Evolutionary conservation across 2,329 filamentous ascomycete genomes (phyloP).

Genomic region (Clarireedia monteithiana): DNA sequence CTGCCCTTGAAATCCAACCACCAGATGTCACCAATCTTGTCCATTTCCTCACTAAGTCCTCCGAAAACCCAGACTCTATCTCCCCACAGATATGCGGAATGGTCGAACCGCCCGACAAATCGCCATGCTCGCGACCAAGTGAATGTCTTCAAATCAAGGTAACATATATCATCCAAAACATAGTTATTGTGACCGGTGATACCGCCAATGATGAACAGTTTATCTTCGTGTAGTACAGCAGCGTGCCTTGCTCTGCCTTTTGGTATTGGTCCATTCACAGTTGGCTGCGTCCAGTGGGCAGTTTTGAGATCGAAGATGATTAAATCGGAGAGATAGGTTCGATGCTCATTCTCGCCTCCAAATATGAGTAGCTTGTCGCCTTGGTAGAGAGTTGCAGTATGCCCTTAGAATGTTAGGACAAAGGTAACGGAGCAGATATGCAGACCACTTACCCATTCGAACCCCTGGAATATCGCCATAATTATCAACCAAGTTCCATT

Average conservation of each 20-base stretch:
- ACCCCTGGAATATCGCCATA: slow-evolving; percentile 97
- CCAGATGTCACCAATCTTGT: slow-evolving; percentile 92
- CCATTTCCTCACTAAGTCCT: slow-evolving; percentile 91
- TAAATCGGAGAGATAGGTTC: slow-evolving; percentile 89
- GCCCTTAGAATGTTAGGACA: slow-evolving; percentile 46
- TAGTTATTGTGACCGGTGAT: slow-evolving; percentile 88
- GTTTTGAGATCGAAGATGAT: slow-evolving; percentile 94
- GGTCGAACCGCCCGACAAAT: slow-evolving; percentile 91
- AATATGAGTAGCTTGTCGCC: slow-evolving; percentile 95
- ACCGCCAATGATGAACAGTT: slow-evolving; percentile 92
- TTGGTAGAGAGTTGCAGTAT: slow-evolving; percentile 90
- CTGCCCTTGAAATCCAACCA: slow-evolving; percentile 93
- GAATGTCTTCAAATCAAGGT: slow-evolving; percentile 92
- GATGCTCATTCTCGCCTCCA: slow-evolving; percentile 95
- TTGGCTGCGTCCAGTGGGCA: slow-evolving; percentile 90
- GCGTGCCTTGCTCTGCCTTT: slow-evolving; percentile 89
- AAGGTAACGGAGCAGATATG: background rate
- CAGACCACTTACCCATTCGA: slow-evolving; percentile 67
- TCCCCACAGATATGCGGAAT: slow-evolving; percentile 86
- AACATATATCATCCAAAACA: slow-evolving; percentile 93
- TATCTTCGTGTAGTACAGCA: slow-evolving; percentile 87
- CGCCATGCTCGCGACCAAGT: slow-evolving; percentile 96
- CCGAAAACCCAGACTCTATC: slow-evolving; percentile 96
- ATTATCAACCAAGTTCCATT: slow-evolving; percentile 96
- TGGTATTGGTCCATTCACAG: slow-evolving; percentile 75